phyloP scores from a whole-genome alignment of 163 green algal genomes.

The Scenedesmus sp. region DNA sequence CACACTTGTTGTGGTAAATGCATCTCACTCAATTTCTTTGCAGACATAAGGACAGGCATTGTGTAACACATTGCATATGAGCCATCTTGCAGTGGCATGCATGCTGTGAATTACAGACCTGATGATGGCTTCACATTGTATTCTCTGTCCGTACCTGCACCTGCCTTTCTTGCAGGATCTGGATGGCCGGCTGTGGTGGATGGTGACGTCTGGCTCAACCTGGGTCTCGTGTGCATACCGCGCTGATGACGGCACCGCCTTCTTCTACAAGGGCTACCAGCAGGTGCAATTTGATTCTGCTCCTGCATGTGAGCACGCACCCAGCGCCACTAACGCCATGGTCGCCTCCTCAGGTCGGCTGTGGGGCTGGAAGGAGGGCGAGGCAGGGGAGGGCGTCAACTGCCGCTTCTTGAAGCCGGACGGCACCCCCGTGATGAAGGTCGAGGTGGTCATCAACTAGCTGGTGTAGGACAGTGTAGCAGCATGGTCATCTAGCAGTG shows the following conservation, averaged over 20 bases:
- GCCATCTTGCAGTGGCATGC: too few relatives aligned
- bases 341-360: not conserved
- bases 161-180: not conserved
- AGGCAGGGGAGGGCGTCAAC: not conserved
- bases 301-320: not conserved
- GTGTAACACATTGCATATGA: too few relatives aligned
- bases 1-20: too few relatives aligned
- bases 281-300: not conserved
- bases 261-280: constrained; percentile 7
- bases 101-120: too few relatives aligned
- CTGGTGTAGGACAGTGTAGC: not conserved
- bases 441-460: not conserved
- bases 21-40: too few relatives aligned
- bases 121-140: too few relatives aligned
- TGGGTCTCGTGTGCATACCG: not conserved
- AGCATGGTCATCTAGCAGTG: too few relatives aligned
- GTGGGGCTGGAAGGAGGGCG: constrained; percentile 18
- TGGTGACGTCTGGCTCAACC: not conserved
- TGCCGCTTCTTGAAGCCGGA: not conserved
- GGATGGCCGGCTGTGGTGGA: constrained; percentile 36
- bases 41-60: too few relatives aligned
- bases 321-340: not conserved
- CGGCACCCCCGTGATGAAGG: not conserved
- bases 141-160: not conserved
- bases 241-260: not conserved